These are phyloP conservation scores for Aspergillus indologenus DNA, from an alignment of 495 filamentous ascomycete species.

Conservation along the genomic window DNA sequence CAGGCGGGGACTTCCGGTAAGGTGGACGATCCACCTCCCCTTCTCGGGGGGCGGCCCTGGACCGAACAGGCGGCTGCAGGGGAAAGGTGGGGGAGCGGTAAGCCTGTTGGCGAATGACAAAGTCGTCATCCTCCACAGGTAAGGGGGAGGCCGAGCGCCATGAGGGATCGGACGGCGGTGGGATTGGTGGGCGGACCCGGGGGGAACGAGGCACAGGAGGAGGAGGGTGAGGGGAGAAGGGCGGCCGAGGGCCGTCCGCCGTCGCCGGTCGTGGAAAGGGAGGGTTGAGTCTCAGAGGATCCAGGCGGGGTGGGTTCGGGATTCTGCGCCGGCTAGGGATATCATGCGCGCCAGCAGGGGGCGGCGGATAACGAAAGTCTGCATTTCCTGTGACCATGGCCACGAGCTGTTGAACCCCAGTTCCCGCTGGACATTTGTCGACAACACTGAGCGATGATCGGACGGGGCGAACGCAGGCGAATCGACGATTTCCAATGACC, in stretches of 20 bases:
- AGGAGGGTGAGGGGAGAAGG: conserved; percentile 21
- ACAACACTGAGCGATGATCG: conserved; percentile 9
- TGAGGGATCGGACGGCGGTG: conserved; percentile 25
- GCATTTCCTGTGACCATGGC: conserved; percentile 52
- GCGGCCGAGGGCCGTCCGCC: conserved; percentile 21
- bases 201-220: conserved; percentile 31
- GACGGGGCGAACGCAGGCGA: conserved; percentile 8
- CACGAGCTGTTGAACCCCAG: conserved; percentile 40
- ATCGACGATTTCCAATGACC: conserved; percentile 1
- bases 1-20: conserved; percentile 29
- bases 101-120: conserved; percentile 19
- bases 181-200: conserved; percentile 19
- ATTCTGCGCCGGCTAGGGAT: conserved; percentile 34
- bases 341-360: conserved; percentile 33
- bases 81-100: conserved; percentile 23
- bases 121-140: conserved; percentile 25
- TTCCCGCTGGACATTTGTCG: conserved; percentile 49
- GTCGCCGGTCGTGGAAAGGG: conserved; percentile 28
- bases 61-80: conserved; percentile 20
- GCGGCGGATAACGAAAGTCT: conserved; percentile 37
- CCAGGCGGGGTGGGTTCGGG: conserved; percentile 33
- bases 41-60: conserved; percentile 21
- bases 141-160: conserved; percentile 31
- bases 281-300: conserved; percentile 35
- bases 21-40: conserved; percentile 26